Evolutionary conservation across 2,329 filamentous ascomycete genomes (phyloP), one percentile per base, ranked within the genome.

Genomic region (Talaromyces sp.): DNA sequence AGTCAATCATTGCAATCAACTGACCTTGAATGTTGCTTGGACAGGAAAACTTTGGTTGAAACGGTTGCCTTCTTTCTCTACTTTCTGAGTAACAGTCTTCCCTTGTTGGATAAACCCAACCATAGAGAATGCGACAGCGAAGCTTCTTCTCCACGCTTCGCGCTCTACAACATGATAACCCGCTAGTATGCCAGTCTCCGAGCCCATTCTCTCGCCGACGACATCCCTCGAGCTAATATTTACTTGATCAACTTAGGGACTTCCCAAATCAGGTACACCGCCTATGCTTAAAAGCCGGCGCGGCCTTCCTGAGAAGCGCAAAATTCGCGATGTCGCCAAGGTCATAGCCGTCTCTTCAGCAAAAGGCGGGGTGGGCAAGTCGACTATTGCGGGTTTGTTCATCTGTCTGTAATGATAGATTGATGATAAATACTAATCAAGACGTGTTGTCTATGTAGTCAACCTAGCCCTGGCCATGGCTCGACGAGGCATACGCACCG

Each of bases 361-460:
- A 14, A 99, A 99, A 72, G 94, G 94, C 2, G 94, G 94, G n/a
- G 94, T 99, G 0, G 94, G 94, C 1, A 99, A 99, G 73, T 96
- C 91, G 67, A 99, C 94, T 8, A 87, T 97, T 51, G 88, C 93
- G 61, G 89, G 90, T 90, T 69, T 57, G 76, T 74, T 38, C 11
- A 59, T 17, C 43, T 59, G 1, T 46, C 5, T 17, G 9, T 4
- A 21, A 24, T 46, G 43, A 21, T 46, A 6, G 9, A 46, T 21
- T 12, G 11, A 46, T 24, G 12, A 43, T 21, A 54, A 60, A 51
- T 58, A 24, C 58, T 50, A 29, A 51, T n/a, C 24, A 8, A 32
- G 31, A 46, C 35, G 38, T 26, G 2, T 31, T n/a, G n/a, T 14
- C 31, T 54, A 11, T 26, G 3, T 35, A 82, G 82, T 81, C 32